Evolutionary conservation across 352 stramenopile genomes (phyloP).

Genomic region (Globisporangium cederbergense): DNA sequence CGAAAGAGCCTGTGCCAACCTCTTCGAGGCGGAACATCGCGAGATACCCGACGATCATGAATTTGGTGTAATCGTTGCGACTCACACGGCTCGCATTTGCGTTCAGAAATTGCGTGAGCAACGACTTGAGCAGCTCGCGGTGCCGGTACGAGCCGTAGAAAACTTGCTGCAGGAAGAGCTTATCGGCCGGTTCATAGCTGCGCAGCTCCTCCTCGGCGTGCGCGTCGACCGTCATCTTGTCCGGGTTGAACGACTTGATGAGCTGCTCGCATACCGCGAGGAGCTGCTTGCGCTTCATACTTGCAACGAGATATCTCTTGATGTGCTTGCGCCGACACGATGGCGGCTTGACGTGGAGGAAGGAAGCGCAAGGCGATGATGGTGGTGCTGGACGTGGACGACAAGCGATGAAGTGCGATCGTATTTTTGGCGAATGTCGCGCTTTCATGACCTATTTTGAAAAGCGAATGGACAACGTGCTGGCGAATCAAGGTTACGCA

Average conservation of each 20-base stretch:
- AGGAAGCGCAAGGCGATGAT: background rate
- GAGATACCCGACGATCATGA: constrained; percentile 89
- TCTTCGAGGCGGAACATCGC: constrained; percentile 89
- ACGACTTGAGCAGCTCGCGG: constrained; percentile 73
- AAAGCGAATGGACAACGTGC: background rate
- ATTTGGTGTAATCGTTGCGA: constrained; percentile 88
- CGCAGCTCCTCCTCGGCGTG: constrained; percentile 67
- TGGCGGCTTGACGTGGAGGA: background rate
- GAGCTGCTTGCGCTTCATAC: constrained; percentile 81
- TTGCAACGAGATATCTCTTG: background rate
- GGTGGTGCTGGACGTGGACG: background rate
- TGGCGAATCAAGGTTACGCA: background rate
- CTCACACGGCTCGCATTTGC: constrained; percentile 71
- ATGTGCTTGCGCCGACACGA: background rate
- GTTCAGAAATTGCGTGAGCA: constrained; percentile 83
- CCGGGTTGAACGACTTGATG: constrained; percentile 75
- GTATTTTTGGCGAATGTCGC: background rate
- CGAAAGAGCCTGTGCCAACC: constrained; percentile 68
- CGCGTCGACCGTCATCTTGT: constrained; percentile 70
- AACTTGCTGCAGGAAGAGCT: constrained; percentile 82
- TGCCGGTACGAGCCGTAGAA: constrained; percentile 90
- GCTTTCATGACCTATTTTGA: background rate
- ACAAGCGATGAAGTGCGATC: background rate
- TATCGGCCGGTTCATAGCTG: constrained; percentile 36
- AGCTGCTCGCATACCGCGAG: constrained; percentile 61